Percentiles rank a stretch among this genome's conserved stretches.
phyloP scores from a whole-genome alignment of 2,329 filamentous ascomycete species.

The Coniochaeta sp. region DNA sequence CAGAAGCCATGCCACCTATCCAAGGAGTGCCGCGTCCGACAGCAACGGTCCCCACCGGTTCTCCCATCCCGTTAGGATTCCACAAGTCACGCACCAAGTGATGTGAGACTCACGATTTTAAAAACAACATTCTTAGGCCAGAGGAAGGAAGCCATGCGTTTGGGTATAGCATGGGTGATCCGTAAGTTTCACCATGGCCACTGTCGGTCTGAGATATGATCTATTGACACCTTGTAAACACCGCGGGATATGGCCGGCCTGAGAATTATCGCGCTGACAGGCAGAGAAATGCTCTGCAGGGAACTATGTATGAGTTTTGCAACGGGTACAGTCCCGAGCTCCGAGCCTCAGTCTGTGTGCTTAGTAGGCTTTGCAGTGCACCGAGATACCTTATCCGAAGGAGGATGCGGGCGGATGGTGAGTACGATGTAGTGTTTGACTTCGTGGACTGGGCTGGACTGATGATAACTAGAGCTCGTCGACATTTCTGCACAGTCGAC shows the following conservation, averaged over 20 bases:
- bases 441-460: neutral
- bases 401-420: constrained; percentile 10
- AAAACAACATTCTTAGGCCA: neutral
- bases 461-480: neutral
- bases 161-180: neutral
- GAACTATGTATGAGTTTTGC: constrained; percentile 13
- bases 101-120: too few species aligned
- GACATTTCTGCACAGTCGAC: neutral
- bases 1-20: too few species aligned
- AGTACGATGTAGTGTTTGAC: neutral
- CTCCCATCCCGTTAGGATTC: too few species aligned
- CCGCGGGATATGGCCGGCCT: constrained; percentile 12
- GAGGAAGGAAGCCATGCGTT: neutral
- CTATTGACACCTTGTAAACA: constrained; percentile 10
- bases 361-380: constrained; percentile 13
- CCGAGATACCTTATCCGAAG: constrained; percentile 7
- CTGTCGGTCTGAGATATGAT: neutral
- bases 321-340: constrained; percentile 15
- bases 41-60: too few species aligned
- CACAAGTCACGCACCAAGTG: too few species aligned
- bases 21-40: too few species aligned
- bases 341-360: constrained; percentile 14
- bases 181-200: neutral
- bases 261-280: constrained; percentile 12
- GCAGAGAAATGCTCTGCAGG: constrained; percentile 9